Evolutionary conservation across 345 rosid genomes (phyloP).

Genomic region (Garcia nutans): DNA sequence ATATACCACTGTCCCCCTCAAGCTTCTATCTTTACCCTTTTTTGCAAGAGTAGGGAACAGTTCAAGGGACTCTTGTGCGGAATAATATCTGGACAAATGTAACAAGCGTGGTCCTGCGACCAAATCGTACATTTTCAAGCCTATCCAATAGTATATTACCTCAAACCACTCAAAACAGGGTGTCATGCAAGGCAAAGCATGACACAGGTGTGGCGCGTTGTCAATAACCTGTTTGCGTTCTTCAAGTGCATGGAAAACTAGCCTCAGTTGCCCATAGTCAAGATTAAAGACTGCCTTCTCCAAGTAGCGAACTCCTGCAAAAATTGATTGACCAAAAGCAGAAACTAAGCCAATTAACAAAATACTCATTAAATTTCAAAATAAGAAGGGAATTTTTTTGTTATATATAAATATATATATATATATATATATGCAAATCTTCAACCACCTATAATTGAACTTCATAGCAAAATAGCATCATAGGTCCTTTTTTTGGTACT

Average conservation of each 20-base stretch:
- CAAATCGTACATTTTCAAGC: constrained; percentile 94
- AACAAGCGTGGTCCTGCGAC: constrained; percentile 81
- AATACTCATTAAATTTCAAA: not conserved
- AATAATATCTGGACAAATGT: constrained; percentile 89
- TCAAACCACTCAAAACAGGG: constrained; percentile 98
- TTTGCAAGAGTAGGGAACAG: constrained; percentile 93
- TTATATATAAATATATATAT: too few relatives aligned
- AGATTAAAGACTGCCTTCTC: constrained; percentile 97
- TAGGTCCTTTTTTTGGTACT: too few relatives aligned
- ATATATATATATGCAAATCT: too few relatives aligned
- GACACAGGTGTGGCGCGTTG: constrained; percentile 93
- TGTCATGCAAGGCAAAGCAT: constrained; percentile 98
- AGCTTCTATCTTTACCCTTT: constrained; percentile 59
- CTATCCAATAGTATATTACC: constrained; percentile 87
- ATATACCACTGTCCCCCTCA: constrained; percentile 92
- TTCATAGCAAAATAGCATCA: too few relatives aligned
- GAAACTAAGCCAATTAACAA: not conserved
- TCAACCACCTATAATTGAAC: too few relatives aligned
- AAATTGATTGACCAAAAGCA: not conserved
- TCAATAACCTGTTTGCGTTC: constrained; percentile 92
- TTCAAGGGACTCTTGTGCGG: constrained; percentile 73
- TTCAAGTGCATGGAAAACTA: constrained; percentile 94
- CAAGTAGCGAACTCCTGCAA: constrained; percentile 86
- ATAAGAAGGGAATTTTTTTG: not conserved
- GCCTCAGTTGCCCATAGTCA: constrained; percentile 88